phyloP scores from a whole-genome alignment of 1,284 basidiomycete species.

The Termitomyces sp. region DNA sequence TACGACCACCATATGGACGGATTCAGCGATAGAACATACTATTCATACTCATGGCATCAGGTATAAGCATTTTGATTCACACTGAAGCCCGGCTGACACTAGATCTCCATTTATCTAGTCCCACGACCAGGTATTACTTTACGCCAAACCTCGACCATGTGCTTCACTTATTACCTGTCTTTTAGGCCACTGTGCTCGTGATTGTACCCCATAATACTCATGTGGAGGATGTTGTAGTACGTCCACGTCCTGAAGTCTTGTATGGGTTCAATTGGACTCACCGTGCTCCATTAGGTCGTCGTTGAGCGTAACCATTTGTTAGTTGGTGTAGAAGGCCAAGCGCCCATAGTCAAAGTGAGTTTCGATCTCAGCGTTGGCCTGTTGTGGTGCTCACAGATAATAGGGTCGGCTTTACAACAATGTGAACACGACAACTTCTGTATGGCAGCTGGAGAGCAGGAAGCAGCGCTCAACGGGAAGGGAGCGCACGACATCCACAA shows the following conservation, averaged over 20 bases:
- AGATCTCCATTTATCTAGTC: conserved; percentile 35
- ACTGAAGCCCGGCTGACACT: conserved; percentile 9
- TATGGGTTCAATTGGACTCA: not conserved
- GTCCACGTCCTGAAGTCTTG: conserved; percentile 21
- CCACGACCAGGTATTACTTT: conserved; percentile 54
- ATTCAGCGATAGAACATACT: conserved; percentile 35
- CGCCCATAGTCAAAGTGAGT: conserved; percentile 65
- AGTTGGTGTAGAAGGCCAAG: conserved; percentile 62
- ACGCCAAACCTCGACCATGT: conserved; percentile 12
- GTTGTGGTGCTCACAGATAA: not conserved
- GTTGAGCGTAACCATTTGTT: conserved; percentile 67
- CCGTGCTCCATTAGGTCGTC: conserved; percentile 43
- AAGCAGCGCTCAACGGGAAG: conserved; percentile 45
- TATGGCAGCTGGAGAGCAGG: conserved; percentile 75
- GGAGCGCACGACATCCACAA: conserved; percentile 67
- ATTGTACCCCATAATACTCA: conserved; percentile 65
- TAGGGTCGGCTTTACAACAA: conserved; percentile 68
- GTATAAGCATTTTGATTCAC: conserved; percentile 24
- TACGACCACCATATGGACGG: conserved; percentile 26
- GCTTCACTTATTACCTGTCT: conserved; percentile 4
- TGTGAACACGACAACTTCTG: conserved; percentile 56
- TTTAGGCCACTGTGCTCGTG: conserved; percentile 71
- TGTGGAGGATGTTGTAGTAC: conserved; percentile 64
- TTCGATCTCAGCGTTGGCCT: not conserved
- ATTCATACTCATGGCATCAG: conserved; percentile 61